Conservation (phyloP, 2,329 filamentous ascomycete species). For the Alternaria brassicicola region DNA sequence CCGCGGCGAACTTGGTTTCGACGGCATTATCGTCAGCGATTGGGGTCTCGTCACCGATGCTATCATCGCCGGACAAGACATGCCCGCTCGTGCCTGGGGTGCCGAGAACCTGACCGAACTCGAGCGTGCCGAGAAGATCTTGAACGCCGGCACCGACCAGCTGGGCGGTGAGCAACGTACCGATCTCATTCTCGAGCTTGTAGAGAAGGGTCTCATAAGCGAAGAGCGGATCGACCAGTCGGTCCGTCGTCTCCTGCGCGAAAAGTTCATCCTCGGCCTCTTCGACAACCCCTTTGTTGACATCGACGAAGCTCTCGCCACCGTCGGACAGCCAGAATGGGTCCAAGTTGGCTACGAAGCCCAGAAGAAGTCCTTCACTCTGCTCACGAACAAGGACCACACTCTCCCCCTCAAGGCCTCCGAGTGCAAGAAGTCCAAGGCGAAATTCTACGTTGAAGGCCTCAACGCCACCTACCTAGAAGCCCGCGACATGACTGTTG, state of each 20-base stretch:
- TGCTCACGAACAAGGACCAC: conserved; percentile 46
- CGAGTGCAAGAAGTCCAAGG: conserved; percentile 18
- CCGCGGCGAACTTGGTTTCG: conserved; percentile 56
- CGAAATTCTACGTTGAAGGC: conserved; percentile 47
- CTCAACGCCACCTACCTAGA: conserved; percentile 43
- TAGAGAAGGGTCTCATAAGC: conserved; percentile 49
- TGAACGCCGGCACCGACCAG: conserved; percentile 61
- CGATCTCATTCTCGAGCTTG: conserved; percentile 58
- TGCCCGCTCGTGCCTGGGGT: conserved; percentile 60
- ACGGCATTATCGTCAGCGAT: conserved; percentile 60
- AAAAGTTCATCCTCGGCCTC: conserved; percentile 60
- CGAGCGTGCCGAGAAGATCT: conserved; percentile 52
- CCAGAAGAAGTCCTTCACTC: conserved; percentile 46
- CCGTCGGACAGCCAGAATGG: conserved; percentile 57
- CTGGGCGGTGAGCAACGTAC: conserved; percentile 58
- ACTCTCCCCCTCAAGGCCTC: conserved; percentile 36
- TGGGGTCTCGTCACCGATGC: conserved; percentile 60
- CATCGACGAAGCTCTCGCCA: conserved; percentile 47
- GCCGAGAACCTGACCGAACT: conserved; percentile 54
- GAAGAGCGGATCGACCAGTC: conserved; percentile 56
- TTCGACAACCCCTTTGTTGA: conserved; percentile 61
- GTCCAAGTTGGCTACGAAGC: conserved; percentile 46
- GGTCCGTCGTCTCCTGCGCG: conserved; percentile 54
- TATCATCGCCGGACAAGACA: conserved; percentile 51
- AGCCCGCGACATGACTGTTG: conserved; percentile 42